A percentile compares a stretch with the other conserved stretches of the same genome.
These are phyloP conservation scores for Geotrichum candidum DNA, from an alignment of 1,139 yeast genomes.

Conservation along the genomic window DNA sequence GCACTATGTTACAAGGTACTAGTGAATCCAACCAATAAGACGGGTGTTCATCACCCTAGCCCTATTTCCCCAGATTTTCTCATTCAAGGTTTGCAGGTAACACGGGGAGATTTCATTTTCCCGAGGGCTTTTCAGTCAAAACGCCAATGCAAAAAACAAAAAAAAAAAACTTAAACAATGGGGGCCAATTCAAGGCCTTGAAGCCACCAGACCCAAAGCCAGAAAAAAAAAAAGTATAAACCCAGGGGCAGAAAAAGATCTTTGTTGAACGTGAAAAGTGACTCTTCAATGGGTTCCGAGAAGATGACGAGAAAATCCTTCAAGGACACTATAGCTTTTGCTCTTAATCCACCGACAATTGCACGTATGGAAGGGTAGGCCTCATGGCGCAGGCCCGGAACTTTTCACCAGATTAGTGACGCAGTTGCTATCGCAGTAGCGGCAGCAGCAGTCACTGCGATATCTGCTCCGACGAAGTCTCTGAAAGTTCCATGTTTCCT, in stretches of 20 bases:
- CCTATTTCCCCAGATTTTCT: conserved; percentile 1
- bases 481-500: conserved; percentile 12
- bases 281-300: too few species aligned
- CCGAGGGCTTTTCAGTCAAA: not conserved
- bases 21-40: not conserved
- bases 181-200: not conserved
- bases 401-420: not conserved
- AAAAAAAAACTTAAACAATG: not conserved
- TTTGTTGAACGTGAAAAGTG: too few species aligned
- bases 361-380: too few species aligned
- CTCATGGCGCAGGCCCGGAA: not conserved
- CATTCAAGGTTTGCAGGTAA: not conserved
- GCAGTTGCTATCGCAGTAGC: not conserved
- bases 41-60: not conserved
- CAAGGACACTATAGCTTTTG: too few species aligned
- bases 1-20: not conserved
- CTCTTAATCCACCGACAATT: too few species aligned
- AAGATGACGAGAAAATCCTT: too few species aligned
- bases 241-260: too few species aligned
- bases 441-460: not conserved
- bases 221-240: too few species aligned
- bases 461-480: not conserved
- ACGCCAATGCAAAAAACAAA: not conserved
- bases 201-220: not conserved
- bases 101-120: not conserved